Percentiles rank a stretch among this genome's conserved stretches.
Evolutionary conservation across 2,329 filamentous ascomycete genomes (phyloP).

Genomic region (Chaetomium olivaceum): DNA sequence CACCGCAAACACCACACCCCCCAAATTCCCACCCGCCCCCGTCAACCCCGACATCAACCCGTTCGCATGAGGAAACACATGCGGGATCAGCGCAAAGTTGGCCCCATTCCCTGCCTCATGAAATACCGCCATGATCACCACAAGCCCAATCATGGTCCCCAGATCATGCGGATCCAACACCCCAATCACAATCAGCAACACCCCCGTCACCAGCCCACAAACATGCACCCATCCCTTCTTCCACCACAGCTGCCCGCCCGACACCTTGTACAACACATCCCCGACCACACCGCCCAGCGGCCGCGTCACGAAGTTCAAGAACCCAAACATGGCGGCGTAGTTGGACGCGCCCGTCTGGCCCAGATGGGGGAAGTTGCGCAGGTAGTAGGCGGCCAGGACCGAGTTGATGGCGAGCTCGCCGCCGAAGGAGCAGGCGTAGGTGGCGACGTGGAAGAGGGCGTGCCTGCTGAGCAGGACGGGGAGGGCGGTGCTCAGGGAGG

Average conservation of each 20-base stretch:
- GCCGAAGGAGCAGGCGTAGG: conserved; percentile 64
- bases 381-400: conserved; percentile 59
- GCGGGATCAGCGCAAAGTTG: conserved; percentile 83
- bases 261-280: conserved; percentile 50
- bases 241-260: conserved; percentile 41
- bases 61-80: conserved; percentile 81
- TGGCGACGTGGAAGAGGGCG: conserved; percentile 54
- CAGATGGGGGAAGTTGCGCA: conserved; percentile 58
- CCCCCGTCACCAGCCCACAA: conserved; percentile 63
- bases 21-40: conserved; percentile 78
- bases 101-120: conserved; percentile 82
- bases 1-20: conserved; percentile 80
- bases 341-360: conserved; percentile 59
- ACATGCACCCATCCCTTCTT: conserved; percentile 61
- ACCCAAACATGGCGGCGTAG: conserved; percentile 72
- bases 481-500: conserved; percentile 52
- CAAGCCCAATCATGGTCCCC: conserved; percentile 72
- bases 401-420: conserved; percentile 65
- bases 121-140: conserved; percentile 78
- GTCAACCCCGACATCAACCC: conserved; percentile 75
- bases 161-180: conserved; percentile 59
- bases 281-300: conserved; percentile 64
- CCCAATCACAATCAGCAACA: conserved; percentile 62
- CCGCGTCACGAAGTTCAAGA: conserved; percentile 68
- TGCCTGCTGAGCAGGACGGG: conserved; percentile 53